A percentile compares a stretch with the other conserved stretches of the same genome.
Conservation (phyloP, 2,329 filamentous ascomycete genomes). For the Apiospora hydei region DNA sequence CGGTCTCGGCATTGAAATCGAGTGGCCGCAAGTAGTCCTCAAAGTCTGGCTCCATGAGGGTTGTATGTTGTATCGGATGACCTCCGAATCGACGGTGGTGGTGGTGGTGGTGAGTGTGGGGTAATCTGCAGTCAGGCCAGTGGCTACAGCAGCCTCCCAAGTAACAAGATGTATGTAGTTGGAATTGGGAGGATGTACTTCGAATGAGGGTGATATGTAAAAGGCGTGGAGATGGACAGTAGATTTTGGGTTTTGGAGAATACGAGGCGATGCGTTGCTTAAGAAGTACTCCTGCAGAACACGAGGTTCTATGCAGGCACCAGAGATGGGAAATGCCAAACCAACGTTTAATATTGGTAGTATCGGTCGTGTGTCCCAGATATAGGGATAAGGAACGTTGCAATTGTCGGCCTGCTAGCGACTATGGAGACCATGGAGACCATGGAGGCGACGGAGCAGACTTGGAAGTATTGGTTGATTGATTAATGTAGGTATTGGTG, state of each 20-base stretch:
- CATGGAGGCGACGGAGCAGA: not conserved
- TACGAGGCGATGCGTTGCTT: conserved; percentile 8
- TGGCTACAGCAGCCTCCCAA: not conserved
- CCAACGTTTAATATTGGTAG: conserved; percentile 2
- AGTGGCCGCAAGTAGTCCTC: conserved; percentile 60
- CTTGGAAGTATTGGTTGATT: not conserved
- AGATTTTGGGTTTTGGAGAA: not conserved
- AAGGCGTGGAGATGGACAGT: not conserved
- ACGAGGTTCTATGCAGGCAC: conserved; percentile 18
- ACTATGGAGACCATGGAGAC: conserved; percentile 20
- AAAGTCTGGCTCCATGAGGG: conserved; percentile 33
- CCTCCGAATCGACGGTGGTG: not conserved
- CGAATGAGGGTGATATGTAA: not conserved
- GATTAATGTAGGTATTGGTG: not conserved
- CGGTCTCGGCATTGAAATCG: conserved; percentile 53
- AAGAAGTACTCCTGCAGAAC: conserved; percentile 2
- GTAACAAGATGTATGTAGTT: conserved; percentile 3
- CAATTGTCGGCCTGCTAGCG: conserved; percentile 8
- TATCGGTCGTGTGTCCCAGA: conserved; percentile 17
- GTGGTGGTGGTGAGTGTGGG: conserved; percentile 17
- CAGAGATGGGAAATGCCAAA: conserved; percentile 16
- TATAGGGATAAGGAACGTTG: conserved; percentile 20
- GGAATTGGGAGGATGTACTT: not conserved
- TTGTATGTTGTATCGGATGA: not conserved
- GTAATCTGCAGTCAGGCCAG: conserved; percentile 17